These are phyloP conservation scores for Cyclanthera cordifolia DNA, from an alignment of 306 rosid genomes.

Conservation along the genomic window DNA sequence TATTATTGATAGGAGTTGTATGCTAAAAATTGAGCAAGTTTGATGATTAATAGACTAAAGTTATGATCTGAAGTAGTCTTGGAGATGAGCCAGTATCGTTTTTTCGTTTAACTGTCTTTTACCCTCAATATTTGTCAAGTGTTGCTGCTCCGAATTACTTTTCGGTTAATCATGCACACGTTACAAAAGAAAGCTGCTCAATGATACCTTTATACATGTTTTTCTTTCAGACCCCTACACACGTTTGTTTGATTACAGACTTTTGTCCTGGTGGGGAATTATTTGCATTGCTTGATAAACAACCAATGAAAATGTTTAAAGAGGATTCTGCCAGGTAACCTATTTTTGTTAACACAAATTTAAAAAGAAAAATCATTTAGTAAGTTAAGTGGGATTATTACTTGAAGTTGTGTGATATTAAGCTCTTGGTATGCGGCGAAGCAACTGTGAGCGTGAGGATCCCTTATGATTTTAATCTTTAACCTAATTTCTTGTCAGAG, in stretches of 20 bases:
- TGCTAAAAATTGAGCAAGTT: not conserved
- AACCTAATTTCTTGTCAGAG: no score
- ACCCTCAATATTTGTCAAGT: no score
- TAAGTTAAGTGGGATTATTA: not conserved
- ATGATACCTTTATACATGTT: constrained; percentile 11
- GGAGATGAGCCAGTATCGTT: not conserved
- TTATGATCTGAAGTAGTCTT: not conserved
- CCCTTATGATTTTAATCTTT: not conserved
- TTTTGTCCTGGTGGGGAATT: constrained; percentile 85
- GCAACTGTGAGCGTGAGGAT: not conserved
- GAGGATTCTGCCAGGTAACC: constrained; percentile 89
- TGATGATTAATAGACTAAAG: not conserved
- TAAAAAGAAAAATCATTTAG: not conserved
- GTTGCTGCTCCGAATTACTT: not conserved
- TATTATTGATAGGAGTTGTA: not conserved
- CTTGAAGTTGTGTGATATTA: not conserved
- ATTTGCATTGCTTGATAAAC: constrained; percentile 86
- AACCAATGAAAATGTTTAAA: constrained; percentile 77
- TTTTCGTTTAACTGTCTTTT: not conserved
- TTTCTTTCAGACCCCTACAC: constrained; percentile 69
- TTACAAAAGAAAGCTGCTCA: not conserved
- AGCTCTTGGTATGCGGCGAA: not conserved
- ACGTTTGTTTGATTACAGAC: constrained; percentile 94
- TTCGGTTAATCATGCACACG: not conserved
- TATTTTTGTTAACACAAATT: not conserved